Evolutionary conservation across 257 asterid species (phyloP).

Genomic region (Nicotiana tabacum): DNA sequence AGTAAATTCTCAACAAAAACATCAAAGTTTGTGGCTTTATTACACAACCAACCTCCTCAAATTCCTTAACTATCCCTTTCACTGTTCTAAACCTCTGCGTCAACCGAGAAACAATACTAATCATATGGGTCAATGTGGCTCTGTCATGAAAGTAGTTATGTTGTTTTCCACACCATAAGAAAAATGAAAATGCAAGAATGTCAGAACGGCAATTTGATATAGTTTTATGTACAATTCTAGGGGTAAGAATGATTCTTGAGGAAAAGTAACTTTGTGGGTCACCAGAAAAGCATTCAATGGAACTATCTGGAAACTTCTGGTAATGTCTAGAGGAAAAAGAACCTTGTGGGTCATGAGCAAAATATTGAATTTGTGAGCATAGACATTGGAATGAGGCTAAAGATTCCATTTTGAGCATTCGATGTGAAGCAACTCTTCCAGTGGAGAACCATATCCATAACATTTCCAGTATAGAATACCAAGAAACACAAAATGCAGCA

Average conservation of each 20-base stretch:
- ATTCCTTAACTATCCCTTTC: no score
- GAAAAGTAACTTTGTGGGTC: conserved; percentile 5
- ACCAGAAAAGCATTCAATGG: neutral
- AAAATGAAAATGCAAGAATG: conserved; percentile 48
- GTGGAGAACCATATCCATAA: conserved; percentile 29
- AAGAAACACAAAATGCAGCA: conserved; percentile 6
- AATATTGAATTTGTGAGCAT: conserved; percentile 25
- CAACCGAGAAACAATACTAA: no score
- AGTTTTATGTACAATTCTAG: conserved; percentile 44
- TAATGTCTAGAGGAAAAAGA: conserved; percentile 14
- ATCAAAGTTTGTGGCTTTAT: no score
- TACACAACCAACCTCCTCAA: no score
- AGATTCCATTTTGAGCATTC: conserved; percentile 18
- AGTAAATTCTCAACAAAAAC: no score
- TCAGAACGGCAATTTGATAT: conserved; percentile 54
- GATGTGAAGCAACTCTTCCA: conserved; percentile 10
- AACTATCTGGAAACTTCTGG: conserved; percentile 4
- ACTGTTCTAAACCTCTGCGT: no score
- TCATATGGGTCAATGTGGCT: no score
- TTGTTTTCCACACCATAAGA: conserved; percentile 49
- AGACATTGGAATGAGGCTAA: conserved; percentile 25
- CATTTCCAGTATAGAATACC: conserved; percentile 25
- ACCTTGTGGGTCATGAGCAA: neutral
- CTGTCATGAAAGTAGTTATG: no score
- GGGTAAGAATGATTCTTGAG: conserved; percentile 26